Evolutionary conservation across 2,329 filamentous ascomycete species (phyloP).

Genomic region (Phyllosticta paracitricarpa): DNA sequence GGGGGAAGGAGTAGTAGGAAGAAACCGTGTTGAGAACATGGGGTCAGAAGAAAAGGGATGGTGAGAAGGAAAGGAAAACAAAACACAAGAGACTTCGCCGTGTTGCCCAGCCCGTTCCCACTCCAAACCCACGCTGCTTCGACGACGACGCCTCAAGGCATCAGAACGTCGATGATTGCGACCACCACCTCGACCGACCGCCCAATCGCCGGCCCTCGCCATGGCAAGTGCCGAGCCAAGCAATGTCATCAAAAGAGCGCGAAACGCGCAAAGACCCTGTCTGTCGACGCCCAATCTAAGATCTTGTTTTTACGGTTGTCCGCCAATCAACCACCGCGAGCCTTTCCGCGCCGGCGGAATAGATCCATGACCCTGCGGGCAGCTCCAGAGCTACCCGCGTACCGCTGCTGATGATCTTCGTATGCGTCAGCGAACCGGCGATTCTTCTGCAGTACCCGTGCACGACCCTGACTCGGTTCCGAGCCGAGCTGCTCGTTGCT

Average conservation of each 20-base stretch:
- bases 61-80: neutral
- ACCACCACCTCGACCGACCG: neutral
- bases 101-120: neutral
- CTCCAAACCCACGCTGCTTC: neutral
- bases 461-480: conserved; percentile 18
- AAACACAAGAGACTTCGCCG: neutral
- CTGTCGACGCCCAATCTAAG: neutral
- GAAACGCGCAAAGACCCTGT: neutral
- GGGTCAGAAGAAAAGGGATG: neutral
- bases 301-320: neutral
- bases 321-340: conserved; percentile 32
- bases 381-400: conserved; percentile 75
- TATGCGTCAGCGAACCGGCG: conserved; percentile 82
- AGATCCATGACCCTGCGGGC: conserved; percentile 97
- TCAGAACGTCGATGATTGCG: neutral
- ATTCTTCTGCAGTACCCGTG: conserved; percentile 66
- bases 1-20: no score
- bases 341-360: conserved; percentile 79
- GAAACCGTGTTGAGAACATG: no score
- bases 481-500: conserved; percentile 14
- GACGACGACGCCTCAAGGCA: neutral
- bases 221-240: neutral
- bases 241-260: neutral
- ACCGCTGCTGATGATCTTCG: conserved; percentile 57
- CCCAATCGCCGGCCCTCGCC: neutral